Conservation (phyloP, 371 early-diverging fungal species). For the Actinomortierella ambigua region DNA sequence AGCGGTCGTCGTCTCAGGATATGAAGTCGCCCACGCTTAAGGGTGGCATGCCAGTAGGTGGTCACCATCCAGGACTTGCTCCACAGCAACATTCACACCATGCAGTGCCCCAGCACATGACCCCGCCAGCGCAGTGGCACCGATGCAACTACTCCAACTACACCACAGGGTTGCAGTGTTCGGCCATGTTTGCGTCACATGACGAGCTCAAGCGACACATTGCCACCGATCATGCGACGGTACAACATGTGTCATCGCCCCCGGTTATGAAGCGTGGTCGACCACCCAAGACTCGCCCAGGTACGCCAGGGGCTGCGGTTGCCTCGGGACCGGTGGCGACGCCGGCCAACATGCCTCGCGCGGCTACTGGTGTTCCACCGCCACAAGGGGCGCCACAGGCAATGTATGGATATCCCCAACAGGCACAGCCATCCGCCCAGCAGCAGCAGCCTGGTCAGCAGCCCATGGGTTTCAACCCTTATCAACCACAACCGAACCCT, state of each 20-base stretch:
- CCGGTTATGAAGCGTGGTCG: conserved; percentile 27
- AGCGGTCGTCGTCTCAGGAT: conserved; percentile 6
- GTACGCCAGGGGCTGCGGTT: conserved; percentile 1
- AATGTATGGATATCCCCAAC: conserved; percentile 4
- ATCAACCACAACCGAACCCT: neutral
- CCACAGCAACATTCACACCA: neutral
- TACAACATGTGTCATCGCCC: conserved; percentile 2
- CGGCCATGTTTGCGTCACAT: conserved; percentile 27
- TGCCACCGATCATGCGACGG: conserved; percentile 32
- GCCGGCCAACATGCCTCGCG: neutral
- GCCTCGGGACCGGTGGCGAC: neutral
- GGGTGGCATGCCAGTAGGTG: neutral
- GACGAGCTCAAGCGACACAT: conserved; percentile 32
- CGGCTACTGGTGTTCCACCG: conserved; percentile 5
- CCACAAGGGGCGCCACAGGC: conserved; percentile 2
- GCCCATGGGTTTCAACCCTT: too few relatives aligned
- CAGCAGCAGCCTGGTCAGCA: conserved; percentile 14
- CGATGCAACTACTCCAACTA: conserved; percentile 39
- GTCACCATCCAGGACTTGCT: neutral
- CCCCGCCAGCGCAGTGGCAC: conserved; percentile 14
- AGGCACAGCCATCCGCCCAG: conserved; percentile 9
- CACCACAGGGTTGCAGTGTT: conserved; percentile 28
- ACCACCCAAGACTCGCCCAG: conserved; percentile 23
- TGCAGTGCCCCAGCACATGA: neutral
- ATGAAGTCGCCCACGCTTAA: conserved; percentile 18